Conservation (phyloP, 179 eudicot genomes). For the Heliamphora pulchella region DNA sequence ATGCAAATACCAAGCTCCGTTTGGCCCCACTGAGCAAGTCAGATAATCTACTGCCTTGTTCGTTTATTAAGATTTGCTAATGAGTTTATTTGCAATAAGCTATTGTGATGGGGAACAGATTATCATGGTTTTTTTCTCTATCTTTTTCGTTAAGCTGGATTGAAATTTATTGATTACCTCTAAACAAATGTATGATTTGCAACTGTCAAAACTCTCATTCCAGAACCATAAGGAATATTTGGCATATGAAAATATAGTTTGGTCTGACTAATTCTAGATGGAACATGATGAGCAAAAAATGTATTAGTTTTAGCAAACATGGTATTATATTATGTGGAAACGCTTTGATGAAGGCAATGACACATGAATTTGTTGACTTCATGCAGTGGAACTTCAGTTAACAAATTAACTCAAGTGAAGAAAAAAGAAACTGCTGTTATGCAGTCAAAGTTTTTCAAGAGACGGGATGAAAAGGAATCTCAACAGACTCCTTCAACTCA, state of each 20-base stretch:
- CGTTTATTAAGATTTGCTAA: neutral
- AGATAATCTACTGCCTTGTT: neutral
- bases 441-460: constrained; percentile 32
- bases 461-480: constrained; percentile 28
- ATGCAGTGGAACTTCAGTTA: constrained; percentile 39
- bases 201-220: neutral
- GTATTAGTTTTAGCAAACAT: neutral
- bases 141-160: neutral
- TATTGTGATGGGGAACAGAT: neutral
- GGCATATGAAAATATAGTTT: neutral
- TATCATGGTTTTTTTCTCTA: neutral
- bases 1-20: constrained; percentile 14
- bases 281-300: neutral
- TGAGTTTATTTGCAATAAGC: neutral
- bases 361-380: constrained; percentile 12
- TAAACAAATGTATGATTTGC: neutral
- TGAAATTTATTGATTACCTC: neutral
- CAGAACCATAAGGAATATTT: constrained; percentile 1
- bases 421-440: constrained; percentile 24
- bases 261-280: neutral
- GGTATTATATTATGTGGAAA: neutral
- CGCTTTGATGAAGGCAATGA: neutral
- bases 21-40: constrained; percentile 16
- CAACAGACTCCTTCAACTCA: constrained; percentile 23
- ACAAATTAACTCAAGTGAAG: constrained; percentile 19